Evolutionary conservation across 1,139 yeast species (phyloP).

Genomic region (Geotrichum candidum): DNA sequence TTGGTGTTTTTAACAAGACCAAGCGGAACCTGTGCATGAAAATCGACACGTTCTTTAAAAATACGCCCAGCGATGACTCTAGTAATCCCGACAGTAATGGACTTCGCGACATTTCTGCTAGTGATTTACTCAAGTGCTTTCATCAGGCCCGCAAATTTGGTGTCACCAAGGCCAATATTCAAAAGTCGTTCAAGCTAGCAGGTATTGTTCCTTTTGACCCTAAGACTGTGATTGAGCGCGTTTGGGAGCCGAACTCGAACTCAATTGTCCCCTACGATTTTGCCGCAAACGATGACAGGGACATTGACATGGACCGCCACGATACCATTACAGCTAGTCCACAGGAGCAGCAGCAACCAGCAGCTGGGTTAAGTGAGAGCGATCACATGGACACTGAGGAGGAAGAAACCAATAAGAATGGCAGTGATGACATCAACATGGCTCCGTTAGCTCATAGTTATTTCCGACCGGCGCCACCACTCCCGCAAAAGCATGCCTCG

Average conservation of each 20-base stretch:
- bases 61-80: background rate
- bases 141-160: constrained; percentile 8
- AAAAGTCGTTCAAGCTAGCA: constrained; percentile 10
- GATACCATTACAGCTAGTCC: background rate
- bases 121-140: constrained; percentile 7
- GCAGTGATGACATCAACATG: background rate
- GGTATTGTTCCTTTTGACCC: constrained; percentile 12
- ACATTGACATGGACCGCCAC: background rate
- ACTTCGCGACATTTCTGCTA: background rate
- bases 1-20: constrained; percentile 10
- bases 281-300: background rate
- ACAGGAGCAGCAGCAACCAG: background rate
- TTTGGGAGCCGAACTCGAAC: constrained; percentile 10
- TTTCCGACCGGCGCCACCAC: background rate
- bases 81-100: background rate
- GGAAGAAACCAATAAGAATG: background rate
- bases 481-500: background rate
- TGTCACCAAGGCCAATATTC: constrained; percentile 10
- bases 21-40: constrained; percentile 14
- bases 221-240: constrained; percentile 7
- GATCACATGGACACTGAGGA: background rate
- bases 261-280: constrained; percentile 5
- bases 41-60: constrained; percentile 9
- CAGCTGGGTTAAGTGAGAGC: background rate
- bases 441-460: background rate